Percentiles rank a stretch among this genome's conserved stretches.
Evolutionary conservation across 805 yeast species (phyloP).

Genomic region (Priceomyces haplophilus): DNA sequence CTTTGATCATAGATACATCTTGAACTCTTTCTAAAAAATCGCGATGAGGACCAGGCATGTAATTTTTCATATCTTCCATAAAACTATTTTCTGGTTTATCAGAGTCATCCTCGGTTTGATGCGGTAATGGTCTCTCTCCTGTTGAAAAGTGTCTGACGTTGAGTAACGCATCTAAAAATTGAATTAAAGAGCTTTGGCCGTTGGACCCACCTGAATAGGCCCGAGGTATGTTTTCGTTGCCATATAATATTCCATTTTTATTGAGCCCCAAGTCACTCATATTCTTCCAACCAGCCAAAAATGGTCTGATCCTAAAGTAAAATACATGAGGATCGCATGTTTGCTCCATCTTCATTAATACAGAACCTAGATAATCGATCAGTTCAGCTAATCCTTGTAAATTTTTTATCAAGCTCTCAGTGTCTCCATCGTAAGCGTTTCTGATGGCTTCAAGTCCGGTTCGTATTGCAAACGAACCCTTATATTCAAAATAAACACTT

Average conservation of each 20-base stretch:
- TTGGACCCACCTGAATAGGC: constrained; percentile 85
- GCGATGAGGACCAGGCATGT: constrained; percentile 88
- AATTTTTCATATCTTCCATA: constrained; percentile 77
- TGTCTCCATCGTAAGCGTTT: constrained; percentile 48
- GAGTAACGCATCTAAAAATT: constrained; percentile 74
- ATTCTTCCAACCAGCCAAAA: constrained; percentile 89
- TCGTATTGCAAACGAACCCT: constrained; percentile 69
- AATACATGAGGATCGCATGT: constrained; percentile 94
- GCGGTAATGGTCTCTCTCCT: constrained; percentile 48
- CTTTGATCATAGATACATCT: constrained; percentile 56
- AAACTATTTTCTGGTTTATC: constrained; percentile 40
- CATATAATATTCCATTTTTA: constrained; percentile 72
- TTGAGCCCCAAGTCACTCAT: constrained; percentile 81
- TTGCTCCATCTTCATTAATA: constrained; percentile 81
- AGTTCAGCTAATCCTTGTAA: constrained; percentile 69
- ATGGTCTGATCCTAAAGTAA: constrained; percentile 83
- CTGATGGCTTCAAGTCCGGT: constrained; percentile 67
- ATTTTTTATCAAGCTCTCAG: constrained; percentile 36
- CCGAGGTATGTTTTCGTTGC: constrained; percentile 55
- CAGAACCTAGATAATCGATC: constrained; percentile 69
- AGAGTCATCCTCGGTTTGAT: constrained; percentile 3
- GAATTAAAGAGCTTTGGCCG: constrained; percentile 89
- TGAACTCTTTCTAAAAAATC: constrained; percentile 65
- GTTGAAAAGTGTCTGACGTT: constrained; percentile 77
- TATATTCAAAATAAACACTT: constrained; percentile 79